phyloP scores from a whole-genome alignment of 305 asterid species.

The Fraxinus greggii region DNA sequence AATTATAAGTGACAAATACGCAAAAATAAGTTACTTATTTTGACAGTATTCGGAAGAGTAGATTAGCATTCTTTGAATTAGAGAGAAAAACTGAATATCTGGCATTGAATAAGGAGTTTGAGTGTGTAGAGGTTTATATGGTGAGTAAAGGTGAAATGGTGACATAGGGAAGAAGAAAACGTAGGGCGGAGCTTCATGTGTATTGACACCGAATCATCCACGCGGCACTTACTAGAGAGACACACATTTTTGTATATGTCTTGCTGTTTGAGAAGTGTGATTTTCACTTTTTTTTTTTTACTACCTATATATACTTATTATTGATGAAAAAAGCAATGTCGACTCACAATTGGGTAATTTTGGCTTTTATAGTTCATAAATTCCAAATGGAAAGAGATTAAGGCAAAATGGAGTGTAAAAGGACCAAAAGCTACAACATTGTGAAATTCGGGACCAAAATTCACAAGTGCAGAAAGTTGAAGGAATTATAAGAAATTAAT shows the following conservation, averaged over 20 bases:
- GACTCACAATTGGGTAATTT: too few relatives aligned
- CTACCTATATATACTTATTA: too few relatives aligned
- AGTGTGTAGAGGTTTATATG: neutral
- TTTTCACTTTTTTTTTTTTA: too few relatives aligned
- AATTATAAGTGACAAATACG: neutral
- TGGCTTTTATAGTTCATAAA: too few relatives aligned
- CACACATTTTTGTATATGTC: neutral
- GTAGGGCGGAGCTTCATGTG: neutral
- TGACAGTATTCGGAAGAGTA: neutral
- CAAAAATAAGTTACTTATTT: neutral
- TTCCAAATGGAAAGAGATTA: too few relatives aligned
- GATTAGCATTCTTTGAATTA: neutral
- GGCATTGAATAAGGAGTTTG: neutral
- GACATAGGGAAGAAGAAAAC: neutral
- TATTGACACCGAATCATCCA: neutral
- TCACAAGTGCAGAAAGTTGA: too few relatives aligned
- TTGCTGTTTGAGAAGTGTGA: neutral
- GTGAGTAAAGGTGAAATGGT: neutral
- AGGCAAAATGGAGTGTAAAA: too few relatives aligned
- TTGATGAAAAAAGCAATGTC: too few relatives aligned
- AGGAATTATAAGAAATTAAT: too few relatives aligned
- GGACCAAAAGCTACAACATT: too few relatives aligned
- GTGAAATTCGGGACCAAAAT: too few relatives aligned
- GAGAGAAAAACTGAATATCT: neutral
- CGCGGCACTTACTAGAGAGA: neutral